Conservation (phyloP, 2,329 filamentous ascomycete species). For the Pyrenochaeta sp. region DNA sequence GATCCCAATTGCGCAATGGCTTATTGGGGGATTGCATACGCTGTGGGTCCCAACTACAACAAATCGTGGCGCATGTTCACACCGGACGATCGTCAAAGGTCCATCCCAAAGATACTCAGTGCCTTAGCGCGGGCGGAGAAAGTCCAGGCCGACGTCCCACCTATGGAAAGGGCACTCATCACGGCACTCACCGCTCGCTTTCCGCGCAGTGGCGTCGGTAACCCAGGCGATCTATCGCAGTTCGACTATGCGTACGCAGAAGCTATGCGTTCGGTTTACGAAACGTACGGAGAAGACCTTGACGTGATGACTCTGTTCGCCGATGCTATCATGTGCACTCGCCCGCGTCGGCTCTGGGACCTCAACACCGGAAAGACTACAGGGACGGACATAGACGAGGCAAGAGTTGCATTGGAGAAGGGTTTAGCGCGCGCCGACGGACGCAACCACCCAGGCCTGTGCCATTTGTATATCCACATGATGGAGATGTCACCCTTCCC, state of each 20-base stretch:
- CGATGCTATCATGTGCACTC: slow-evolving; percentile 69
- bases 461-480: slow-evolving; percentile 14
- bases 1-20: slow-evolving; percentile 55
- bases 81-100: slow-evolving; percentile 53
- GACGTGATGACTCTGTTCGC: slow-evolving; percentile 68
- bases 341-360: slow-evolving; percentile 69
- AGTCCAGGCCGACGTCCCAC: too few species aligned
- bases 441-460: slow-evolving; percentile 3
- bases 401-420: too few species aligned
- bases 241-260: too few species aligned
- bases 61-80: slow-evolving; percentile 75
- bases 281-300: slow-evolving; percentile 35
- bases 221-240: too few species aligned
- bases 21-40: slow-evolving; percentile 67
- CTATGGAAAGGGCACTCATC: too few species aligned
- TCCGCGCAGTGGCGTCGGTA: too few species aligned
- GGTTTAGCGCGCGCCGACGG: not conserved
- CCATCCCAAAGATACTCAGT: slow-evolving; percentile 11
- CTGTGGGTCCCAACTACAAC: slow-evolving; percentile 76
- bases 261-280: too few species aligned
- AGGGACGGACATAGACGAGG: too few species aligned
- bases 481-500: slow-evolving; percentile 11
- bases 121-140: too few species aligned
- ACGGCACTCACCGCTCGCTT: too few species aligned
- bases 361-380: slow-evolving; percentile 59